Base-by-base conservation (phyloP, 176 grass and related monocot species). In the Cenchrus americanus region DNA sequence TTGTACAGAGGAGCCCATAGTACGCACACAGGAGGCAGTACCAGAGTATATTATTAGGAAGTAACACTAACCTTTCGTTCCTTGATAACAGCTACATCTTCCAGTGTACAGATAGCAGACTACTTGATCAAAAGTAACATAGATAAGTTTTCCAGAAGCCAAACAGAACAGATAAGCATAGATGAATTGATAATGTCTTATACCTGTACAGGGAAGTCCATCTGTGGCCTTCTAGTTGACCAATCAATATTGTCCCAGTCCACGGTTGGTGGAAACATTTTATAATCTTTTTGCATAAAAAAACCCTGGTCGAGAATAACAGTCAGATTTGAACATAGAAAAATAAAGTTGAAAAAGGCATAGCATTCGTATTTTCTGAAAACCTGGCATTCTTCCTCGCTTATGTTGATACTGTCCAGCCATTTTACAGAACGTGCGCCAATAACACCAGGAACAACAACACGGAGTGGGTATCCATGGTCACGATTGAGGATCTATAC, bases 191-290 rank as follows among this genome's bases (percentile, higher is more conserved):
- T 79, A 44, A 8, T 80, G 18, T 12, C 37, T 48, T 63, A 82
- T 88, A 97, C 94, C 92, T 97, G 94, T 52, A 97, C 87, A 88
- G 94, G 94, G 52, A 94, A 94, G 82, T 97, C 94, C 94, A 97
- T 97, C 77, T 97, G 92, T 3, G 94, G 94, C 73, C 85, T 85
- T 82, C 94, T 89, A 69, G 87, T 92, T 23, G 92, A 88, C 94
- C 94, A 97, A 47, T 92, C 64, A 86, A 94, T 97, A 75, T 94
- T 97, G 75, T 97, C 89, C 94, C 94, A 97, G 13, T 97, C 84
- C 43, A 97, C 94, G 0, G 89, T 86, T 49, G 94, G 94, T 51
- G 94, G 94, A 85, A 97, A 97, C 94, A 92, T 94, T 84, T 97
- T 97, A 79, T 97, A 97, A 88, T 97, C 94, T 80, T 94, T 97